Evolutionary conservation across 1,139 yeast species (phyloP), one percentile per base, ranked within the genome.

Genomic region (Blastobotrys arbuscula): DNA sequence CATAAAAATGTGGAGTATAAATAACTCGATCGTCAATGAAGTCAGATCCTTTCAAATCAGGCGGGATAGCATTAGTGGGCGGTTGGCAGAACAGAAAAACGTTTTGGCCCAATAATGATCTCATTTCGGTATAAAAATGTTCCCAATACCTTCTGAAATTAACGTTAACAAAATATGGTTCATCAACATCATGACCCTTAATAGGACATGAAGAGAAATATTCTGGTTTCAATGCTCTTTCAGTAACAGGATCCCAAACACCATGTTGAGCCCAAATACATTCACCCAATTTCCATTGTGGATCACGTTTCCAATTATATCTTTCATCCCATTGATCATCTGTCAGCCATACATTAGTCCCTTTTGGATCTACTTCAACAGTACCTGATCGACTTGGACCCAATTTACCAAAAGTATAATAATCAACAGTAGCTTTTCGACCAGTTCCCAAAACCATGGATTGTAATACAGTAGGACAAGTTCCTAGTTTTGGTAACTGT

Each of bases 1-100:
- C 96, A 59, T 88, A 88, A 61, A 83, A 88, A 67, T 88, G 96
- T 1, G 94, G 89, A 23, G 94, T 81, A 55, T 81, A 82, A 0
- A 84, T 76, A 0, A 89, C 83, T 51, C 76, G 77, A 1, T 71
- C 64, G 59, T 87, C 95, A 19, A 87, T 66, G 38, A 81, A 65
- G 2, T 72, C 66, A 19, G 84, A 76, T 12, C 54, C 62, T 53
- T 73, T 75, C 49, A 88, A 66, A 9, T 67, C 64, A 0, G 97
- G 97, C 0, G 97, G 96, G 3, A 77, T 63, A 54, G 84, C 86
- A 55, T 90, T 70, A 0, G 86, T 94, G 1, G 96, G 96, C 0
- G 95, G 85, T 65, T 88, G 96, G 56, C 90, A 68, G 41, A 90
- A 72, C 16, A 87, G 67, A 52, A 83, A 79, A 9, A 76, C 67